These are phyloP conservation scores for Dicorynia guianensis DNA, from an alignment of 306 rosid genomes.

Conservation along the genomic window DNA sequence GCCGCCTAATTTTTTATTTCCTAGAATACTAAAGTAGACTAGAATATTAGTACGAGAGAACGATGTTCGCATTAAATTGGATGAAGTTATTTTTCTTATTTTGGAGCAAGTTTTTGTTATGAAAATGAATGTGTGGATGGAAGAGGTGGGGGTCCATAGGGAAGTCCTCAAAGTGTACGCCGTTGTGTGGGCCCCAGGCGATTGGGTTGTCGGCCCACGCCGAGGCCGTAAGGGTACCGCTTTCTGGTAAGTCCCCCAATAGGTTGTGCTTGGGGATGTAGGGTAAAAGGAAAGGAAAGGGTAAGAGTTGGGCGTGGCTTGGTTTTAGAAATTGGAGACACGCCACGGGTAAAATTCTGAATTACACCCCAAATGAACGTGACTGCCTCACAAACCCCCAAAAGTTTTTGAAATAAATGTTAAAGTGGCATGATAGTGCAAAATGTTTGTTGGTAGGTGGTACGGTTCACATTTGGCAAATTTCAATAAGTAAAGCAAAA, in stretches of 20 bases:
- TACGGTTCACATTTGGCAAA: no score
- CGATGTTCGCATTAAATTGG: no score
- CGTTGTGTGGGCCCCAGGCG: background rate
- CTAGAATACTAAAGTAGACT: no score
- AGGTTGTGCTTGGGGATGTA: constrained; percentile 66
- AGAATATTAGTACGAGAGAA: no score
- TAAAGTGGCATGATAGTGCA: no score
- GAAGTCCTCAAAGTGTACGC: no score
- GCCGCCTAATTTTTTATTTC: no score
- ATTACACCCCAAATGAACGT: background rate
- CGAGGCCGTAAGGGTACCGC: background rate
- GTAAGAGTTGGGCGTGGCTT: background rate
- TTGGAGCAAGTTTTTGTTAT: no score
- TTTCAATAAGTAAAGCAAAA: no score
- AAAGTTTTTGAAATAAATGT: no score
- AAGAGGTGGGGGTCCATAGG: background rate
- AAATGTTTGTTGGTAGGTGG: no score
- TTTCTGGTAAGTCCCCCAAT: constrained; percentile 36
- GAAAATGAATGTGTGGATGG: constrained; percentile 4
- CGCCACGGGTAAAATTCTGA: background rate
- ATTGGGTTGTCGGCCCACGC: constrained; percentile 23
- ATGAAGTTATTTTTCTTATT: no score
- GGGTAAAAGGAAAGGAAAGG: constrained; percentile 40
- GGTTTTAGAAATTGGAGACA: background rate
- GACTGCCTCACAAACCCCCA: background rate